These are phyloP conservation scores for Boletus subluridellus DNA, from an alignment of 1,284 basidiomycete genomes.

Conservation along the genomic window DNA sequence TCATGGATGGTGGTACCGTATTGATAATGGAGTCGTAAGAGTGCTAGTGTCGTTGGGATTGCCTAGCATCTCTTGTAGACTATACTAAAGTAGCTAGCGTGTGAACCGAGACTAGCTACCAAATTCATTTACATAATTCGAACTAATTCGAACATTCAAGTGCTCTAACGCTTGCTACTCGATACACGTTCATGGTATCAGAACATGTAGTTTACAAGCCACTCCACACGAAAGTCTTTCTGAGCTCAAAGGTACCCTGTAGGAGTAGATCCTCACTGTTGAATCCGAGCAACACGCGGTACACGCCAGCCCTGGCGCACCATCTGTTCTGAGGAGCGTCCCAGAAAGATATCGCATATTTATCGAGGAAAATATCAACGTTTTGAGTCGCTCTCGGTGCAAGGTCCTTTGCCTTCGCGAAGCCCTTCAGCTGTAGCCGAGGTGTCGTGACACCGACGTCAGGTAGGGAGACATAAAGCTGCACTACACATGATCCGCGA, in stretches of 20 bases:
- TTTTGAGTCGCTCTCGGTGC: background rate
- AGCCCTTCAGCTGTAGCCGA: constrained; percentile 2
- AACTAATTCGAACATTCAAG: too few species aligned
- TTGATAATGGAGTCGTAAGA: background rate
- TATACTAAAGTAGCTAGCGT: background rate
- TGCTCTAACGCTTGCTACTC: too few species aligned
- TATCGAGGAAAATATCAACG: constrained; percentile 1
- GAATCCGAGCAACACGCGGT: background rate
- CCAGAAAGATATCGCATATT: constrained; percentile 1
- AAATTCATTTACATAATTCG: too few species aligned
- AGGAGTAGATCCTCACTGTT: background rate
- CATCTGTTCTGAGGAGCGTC: background rate
- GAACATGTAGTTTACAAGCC: background rate
- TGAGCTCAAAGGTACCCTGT: constrained; percentile 1
- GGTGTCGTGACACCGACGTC: constrained; percentile 1
- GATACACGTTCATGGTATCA: too few species aligned
- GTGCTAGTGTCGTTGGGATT: background rate
- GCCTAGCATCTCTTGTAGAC: background rate
- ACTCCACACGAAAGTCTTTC: constrained; percentile 1
- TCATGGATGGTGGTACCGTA: constrained; percentile 8
- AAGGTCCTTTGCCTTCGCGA: constrained; percentile 1
- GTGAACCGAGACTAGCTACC: background rate
- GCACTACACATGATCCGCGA: background rate
- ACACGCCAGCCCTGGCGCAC: constrained; percentile 1
- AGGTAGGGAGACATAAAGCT: background rate